A percentile compares a stretch with the other conserved stretches of the same genome.
Evolutionary conservation across 371 early-diverging fungal species (phyloP).

Genomic region (Rhizopus delemar): DNA sequence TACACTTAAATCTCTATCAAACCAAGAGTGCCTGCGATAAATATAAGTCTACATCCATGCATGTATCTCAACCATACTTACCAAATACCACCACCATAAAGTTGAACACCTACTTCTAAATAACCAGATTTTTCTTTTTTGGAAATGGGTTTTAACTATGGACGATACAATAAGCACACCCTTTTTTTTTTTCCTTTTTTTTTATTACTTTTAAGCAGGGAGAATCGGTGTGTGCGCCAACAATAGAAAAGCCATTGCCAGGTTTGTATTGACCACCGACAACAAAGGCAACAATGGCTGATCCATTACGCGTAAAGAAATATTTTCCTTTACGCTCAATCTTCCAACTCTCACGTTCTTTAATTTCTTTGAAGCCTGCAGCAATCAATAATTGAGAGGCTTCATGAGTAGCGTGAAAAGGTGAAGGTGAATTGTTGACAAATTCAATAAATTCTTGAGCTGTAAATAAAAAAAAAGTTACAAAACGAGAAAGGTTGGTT

Average conservation of each 20-base stretch:
- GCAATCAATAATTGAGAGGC: slow-evolving; percentile 62
- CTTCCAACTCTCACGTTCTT: slow-evolving; percentile 85
- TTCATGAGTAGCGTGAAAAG: slow-evolving; percentile 92
- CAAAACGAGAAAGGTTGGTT: background rate
- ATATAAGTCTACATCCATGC: background rate
- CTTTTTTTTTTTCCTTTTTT: background rate
- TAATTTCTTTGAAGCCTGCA: slow-evolving; percentile 84
- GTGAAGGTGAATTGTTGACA: slow-evolving; percentile 89
- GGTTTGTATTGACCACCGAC: slow-evolving; percentile 85
- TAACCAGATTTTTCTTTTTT: slow-evolving; percentile 83
- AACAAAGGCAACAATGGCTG: slow-evolving; percentile 90
- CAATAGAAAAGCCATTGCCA: slow-evolving; percentile 84
- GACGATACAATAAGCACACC: background rate
- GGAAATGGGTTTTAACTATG: slow-evolving; percentile 89
- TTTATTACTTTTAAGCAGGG: slow-evolving; percentile 90
- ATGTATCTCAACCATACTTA: slow-evolving; percentile 24
- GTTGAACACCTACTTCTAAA: slow-evolving; percentile 87
- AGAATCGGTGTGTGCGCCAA: slow-evolving; percentile 96
- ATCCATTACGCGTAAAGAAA: slow-evolving; percentile 93
- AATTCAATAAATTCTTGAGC: slow-evolving; percentile 73
- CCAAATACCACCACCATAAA: slow-evolving; percentile 95
- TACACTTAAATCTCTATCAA: slow-evolving; percentile 94
- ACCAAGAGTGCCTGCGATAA: slow-evolving; percentile 90
- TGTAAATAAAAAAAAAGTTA: slow-evolving; percentile 1
- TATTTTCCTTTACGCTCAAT: slow-evolving; percentile 83